Base-by-base conservation (phyloP, 495 filamentous ascomycete genomes). In the Podospora comata region DNA sequence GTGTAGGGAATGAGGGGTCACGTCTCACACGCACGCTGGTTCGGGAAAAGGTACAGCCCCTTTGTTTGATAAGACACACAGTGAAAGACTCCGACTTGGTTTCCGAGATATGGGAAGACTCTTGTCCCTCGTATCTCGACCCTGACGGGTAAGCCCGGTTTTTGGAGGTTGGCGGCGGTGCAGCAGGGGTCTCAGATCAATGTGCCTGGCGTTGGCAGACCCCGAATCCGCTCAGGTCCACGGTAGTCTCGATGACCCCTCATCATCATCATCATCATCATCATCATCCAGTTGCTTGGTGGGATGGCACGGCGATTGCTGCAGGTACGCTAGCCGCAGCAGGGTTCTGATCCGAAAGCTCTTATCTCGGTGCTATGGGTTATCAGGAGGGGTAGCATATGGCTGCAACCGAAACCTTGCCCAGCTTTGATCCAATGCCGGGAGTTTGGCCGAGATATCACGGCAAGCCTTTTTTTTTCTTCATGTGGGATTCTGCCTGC, bases 261-360 rank as follows among this genome's bases (percentile, higher is more conserved):
- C 39, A 1, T 13, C 39, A 2, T 32, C 39, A 48, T 39, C 20
- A 11, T 4, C 34, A 6, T 39, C 6, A 5, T 39, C 34, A 11
- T 39, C 34, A 39, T 39, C 34, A 11, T 23, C 20, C 20, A 23
- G 20, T 23, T 48, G 39, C 13, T 48, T 11, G 39, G 13, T 48
- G 39, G 39, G 39, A 48, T 48, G 39, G 39, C 9, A 48, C 26
- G 16, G 61, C 32, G 55, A 19, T 44, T 44, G 61, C 28, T 63
- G 61, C 61, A 63, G 30, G 61, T 63, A 63, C 61, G 32, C 61
- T 63, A 63, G 61, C 61, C 61, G 32, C 32, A 61, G 59, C 28
- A 61, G 61, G 61, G 61, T 48, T 27, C 61, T 63, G 61, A 63
- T 63, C 61, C 61, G 61, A 63, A 34, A 48, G 59, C 15, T 61